A percentile compares a stretch with the other conserved stretches of the same genome.
Conservation (phyloP, 805 yeast genomes). For the Sugiyamaella chiloensis region DNA sequence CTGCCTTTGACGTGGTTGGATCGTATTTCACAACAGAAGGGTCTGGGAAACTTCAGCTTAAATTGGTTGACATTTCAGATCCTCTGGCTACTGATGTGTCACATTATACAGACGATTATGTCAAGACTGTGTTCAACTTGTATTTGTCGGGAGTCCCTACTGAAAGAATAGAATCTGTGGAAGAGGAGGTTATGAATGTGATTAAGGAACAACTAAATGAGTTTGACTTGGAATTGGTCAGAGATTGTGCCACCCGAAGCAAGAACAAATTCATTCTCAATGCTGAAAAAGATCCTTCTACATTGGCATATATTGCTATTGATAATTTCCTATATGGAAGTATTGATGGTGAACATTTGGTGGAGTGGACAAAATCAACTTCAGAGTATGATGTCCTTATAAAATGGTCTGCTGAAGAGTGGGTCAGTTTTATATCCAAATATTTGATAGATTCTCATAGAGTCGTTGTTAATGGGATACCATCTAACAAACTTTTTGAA, state of each 20-base stretch:
- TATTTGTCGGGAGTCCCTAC: constrained; percentile 72
- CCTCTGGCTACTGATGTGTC: constrained; percentile 75
- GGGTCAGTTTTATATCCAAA: constrained; percentile 56
- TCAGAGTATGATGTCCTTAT: constrained; percentile 57
- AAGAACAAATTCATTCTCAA: constrained; percentile 48
- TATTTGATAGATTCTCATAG: constrained; percentile 60
- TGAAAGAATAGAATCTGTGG: constrained; percentile 51
- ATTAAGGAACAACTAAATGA: constrained; percentile 50
- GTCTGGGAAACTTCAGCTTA: constrained; percentile 66
- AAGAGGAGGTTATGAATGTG: constrained; percentile 47
- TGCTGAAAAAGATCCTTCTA: constrained; percentile 51
- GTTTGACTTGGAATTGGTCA: constrained; percentile 63
- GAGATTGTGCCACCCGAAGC: constrained; percentile 63
- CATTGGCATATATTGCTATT: constrained; percentile 64
- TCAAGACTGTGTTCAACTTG: constrained; percentile 56
- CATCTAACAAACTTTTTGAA: constrained; percentile 61
- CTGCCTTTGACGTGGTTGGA: constrained; percentile 70
- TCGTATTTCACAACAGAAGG: constrained; percentile 75
- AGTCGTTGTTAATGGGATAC: constrained; percentile 66
- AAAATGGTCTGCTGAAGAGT: constrained; percentile 61
- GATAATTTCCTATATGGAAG: constrained; percentile 79
- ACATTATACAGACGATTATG: constrained; percentile 70
- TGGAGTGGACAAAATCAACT: constrained; percentile 51
- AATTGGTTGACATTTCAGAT: constrained; percentile 74
- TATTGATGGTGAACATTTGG: constrained; percentile 54